phyloP scores from a whole-genome alignment of 257 asterid species.

The Gentiana dahurica region DNA sequence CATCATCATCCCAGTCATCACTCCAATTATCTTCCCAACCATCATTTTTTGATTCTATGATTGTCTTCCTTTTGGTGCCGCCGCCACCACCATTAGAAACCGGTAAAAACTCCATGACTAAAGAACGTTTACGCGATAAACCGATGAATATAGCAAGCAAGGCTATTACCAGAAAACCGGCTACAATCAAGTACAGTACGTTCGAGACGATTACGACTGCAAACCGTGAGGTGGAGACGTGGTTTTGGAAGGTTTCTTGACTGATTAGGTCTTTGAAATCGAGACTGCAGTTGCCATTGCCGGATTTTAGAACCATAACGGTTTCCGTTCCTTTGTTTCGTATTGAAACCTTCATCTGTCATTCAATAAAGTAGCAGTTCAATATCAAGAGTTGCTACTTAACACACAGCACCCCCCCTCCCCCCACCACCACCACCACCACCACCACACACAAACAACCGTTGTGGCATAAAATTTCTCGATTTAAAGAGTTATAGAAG shows the following conservation, averaged over 20 bases:
- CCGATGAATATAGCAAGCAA: constrained; percentile 29
- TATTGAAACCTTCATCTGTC: constrained; percentile 59
- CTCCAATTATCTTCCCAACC: constrained; percentile 84
- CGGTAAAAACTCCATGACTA: constrained; percentile 57
- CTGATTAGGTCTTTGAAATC: constrained; percentile 38
- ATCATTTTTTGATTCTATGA: constrained; percentile 15
- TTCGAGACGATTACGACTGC: constrained; percentile 17
- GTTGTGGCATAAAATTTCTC: not conserved
- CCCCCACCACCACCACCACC: too few relatives aligned
- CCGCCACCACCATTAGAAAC: constrained; percentile 31
- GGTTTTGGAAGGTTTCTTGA: constrained; percentile 17
- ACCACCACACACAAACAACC: not conserved
- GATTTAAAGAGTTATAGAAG: not conserved
- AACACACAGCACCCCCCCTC: not conserved
- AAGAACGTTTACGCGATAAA: constrained; percentile 25
- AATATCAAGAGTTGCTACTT: too few relatives aligned
- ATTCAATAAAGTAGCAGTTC: not conserved
- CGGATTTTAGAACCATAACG: constrained; percentile 37
- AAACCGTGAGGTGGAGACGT: constrained; percentile 20
- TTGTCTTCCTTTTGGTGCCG: constrained; percentile 7
- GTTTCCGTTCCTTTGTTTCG: constrained; percentile 28
- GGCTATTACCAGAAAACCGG: constrained; percentile 22
- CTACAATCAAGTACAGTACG: constrained; percentile 28
- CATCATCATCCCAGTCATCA: constrained; percentile 55
- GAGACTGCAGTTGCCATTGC: constrained; percentile 52